Evolutionary conservation across 75 land plant species (phyloP), one percentile per base, ranked within the genome.

Genomic region (Gnetum montanum): DNA sequence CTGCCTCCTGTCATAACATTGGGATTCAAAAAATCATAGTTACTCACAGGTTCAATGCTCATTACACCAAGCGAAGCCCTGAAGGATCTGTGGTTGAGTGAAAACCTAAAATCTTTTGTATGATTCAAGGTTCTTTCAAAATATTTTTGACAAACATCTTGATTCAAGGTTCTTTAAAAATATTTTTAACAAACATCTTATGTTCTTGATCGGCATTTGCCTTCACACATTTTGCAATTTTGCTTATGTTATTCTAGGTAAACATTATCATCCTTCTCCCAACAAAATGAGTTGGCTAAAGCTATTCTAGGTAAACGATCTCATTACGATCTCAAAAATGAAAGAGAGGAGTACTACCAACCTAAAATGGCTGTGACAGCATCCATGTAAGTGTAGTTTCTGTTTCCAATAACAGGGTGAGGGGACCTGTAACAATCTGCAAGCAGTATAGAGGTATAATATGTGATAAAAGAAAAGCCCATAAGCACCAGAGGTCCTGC

Each of bases 311-410:
- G n/a, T n/a, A n/a, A n/a, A n/a, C n/a, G n/a, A n/a, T n/a, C n/a
- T n/a, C n/a, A n/a, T n/a, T n/a, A n/a, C n/a, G n/a, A n/a, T n/a
- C n/a, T n/a, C n/a, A n/a, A n/a, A n/a, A n/a, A n/a, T 0, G 30
- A 18, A 30, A 31, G 1, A 19, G 27, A 43, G n/a, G 33, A 20
- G 45, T 3, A 46, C 23, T 18, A 34, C 48, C 3, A 67, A 81
- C 88, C 88, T 1, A 84, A 60, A 37, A 70, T 72, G 59, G 84
- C 60, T 40, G 56, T 73, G 31, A 84, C 85, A 23, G 81, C 88
- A 52, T 76, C 85, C 81, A 76, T 84, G 61, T 84, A 84, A 10
- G 76, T 76, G 53, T 76, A 76, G 44, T 76, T 84, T 26, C 88
- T 68, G 35, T 62, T 51, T 27, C 88, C 88, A 35, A 68, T 55